Evolutionary conservation across 2,329 filamentous ascomycete species (phyloP).

Genomic region (Ceratocystis diversiconidia): DNA sequence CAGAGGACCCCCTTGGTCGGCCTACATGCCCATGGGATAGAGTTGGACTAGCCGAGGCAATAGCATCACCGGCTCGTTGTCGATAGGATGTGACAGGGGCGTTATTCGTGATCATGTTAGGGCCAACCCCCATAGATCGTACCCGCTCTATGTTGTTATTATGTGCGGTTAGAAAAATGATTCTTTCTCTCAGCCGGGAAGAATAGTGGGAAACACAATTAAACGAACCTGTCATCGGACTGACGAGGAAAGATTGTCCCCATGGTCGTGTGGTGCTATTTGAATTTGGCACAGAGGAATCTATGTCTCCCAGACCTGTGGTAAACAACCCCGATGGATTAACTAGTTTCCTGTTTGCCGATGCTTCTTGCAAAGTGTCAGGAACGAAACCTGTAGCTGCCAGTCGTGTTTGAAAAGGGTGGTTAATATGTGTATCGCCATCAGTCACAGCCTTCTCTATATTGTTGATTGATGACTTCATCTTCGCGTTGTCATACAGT

Average conservation of each 20-base stretch:
- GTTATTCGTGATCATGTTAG: slow-evolving; percentile 19
- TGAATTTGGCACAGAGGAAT: neutral
- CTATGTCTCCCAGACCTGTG: neutral
- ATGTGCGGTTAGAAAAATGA: neutral
- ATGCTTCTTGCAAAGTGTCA: neutral
- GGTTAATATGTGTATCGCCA: neutral
- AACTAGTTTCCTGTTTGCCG: neutral
- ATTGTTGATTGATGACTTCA: slow-evolving; percentile 39
- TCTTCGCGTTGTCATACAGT: slow-evolving; percentile 46
- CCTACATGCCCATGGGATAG: neutral
- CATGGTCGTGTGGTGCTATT: neutral
- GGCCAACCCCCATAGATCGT: slow-evolving; percentile 25
- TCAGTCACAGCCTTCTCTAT: slow-evolving; percentile 41
- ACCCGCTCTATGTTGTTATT: neutral
- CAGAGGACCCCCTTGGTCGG: neutral
- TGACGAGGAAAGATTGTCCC: neutral
- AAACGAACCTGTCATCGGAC: neutral
- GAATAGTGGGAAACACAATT: neutral
- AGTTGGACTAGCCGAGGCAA: neutral
- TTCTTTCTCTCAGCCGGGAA: neutral
- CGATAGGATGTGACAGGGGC: slow-evolving; percentile 16
- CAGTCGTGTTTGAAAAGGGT: neutral
- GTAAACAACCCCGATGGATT: neutral
- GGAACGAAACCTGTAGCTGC: neutral
- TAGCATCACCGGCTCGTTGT: slow-evolving; percentile 9